Evolutionary conservation across 1,284 basidiomycete genomes (phyloP), one percentile per base, ranked within the genome.

Genomic region (Mycosarcoma maydis): DNA sequence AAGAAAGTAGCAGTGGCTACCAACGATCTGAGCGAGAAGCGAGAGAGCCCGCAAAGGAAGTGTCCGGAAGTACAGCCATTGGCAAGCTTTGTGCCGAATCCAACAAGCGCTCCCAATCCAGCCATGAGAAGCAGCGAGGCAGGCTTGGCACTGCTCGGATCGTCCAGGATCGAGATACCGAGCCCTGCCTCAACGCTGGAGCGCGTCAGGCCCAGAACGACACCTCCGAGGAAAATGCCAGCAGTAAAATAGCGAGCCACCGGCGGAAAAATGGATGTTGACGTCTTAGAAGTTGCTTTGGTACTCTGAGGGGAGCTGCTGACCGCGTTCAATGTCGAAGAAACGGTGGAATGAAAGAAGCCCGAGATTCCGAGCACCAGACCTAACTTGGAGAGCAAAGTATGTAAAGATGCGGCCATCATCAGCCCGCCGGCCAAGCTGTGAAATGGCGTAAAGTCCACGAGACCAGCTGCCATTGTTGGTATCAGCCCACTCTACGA

Each of bases 1-100:
- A 79, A 81, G 57, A 80, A 81, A 16, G 72, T 75, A 10, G 66
- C 54, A 26, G 77, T 76, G 22, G 78, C 78, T 4, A 62, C 66
- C 20, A 81, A 19, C 10, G 77, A 76, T 13, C 80, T 65, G 6
- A 59, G 24, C n/a, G 75, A 77, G 19, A 79, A 37, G 20, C 78
- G 72, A 5, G 76, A 75, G 32, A 82, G 58, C 2, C 80, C 80
- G 24, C 78, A 74, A 10, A 82, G 73, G 50, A 81, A 80, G 51
- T 82, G 80, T 4, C 78, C 78, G 9, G 66, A 72, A 14, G 77
- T 80, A 58, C 78, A 82, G 9, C 77, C 80, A 10, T 57, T 59
- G 7, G 76, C 80, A 26, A 80, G 64, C 77, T 78, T 80, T 1
- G 80, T 82, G 2, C 80, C 80, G 0, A 71, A 19, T 0, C 80